A percentile compares a stretch with the other conserved stretches of the same genome.
These are phyloP conservation scores for Phycomyces blakesleeanus DNA, from an alignment of 192 early-diverging fungal genomes.

Conservation along the genomic window DNA sequence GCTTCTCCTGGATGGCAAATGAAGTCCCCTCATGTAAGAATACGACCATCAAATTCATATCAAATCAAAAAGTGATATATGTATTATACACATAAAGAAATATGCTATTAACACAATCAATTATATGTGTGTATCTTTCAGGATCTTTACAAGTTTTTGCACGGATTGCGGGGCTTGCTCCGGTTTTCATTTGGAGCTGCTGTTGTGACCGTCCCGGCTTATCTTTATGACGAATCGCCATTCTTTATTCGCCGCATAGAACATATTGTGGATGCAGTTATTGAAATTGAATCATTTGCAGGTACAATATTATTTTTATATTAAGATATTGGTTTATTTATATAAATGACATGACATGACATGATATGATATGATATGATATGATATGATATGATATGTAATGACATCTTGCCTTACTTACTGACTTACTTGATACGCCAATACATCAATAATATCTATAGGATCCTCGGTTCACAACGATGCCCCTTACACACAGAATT, in stretches of 20 bases:
- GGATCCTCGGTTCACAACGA: constrained; percentile 52
- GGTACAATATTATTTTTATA: too few species aligned
- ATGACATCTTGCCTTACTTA: background rate
- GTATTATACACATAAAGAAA: too few species aligned
- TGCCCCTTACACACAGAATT: constrained; percentile 61
- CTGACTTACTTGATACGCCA: background rate
- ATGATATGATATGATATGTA: too few species aligned
- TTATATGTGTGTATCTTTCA: constrained; percentile 11
- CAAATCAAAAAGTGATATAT: too few species aligned
- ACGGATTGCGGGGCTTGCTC: constrained; percentile 71
- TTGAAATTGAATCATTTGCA: constrained; percentile 93
- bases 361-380: too few species aligned
- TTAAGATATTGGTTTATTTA: too few species aligned
- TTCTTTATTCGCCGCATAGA: constrained; percentile 64
- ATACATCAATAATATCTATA: constrained; percentile 13
- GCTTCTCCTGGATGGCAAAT: constrained; percentile 79
- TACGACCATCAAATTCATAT: too few species aligned
- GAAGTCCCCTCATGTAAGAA: constrained; percentile 47
- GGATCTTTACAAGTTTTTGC: constrained; percentile 67
- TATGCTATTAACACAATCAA: too few species aligned
- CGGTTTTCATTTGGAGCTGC: constrained; percentile 72
- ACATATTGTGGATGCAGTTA: constrained; percentile 79
- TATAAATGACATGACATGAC: background rate
- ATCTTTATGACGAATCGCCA: constrained; percentile 69
- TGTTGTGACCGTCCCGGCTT: constrained; percentile 77